Conservation (phyloP, 1,284 basidiomycete genomes). For the Cutaneotrichosporon cavernicola region DNA sequence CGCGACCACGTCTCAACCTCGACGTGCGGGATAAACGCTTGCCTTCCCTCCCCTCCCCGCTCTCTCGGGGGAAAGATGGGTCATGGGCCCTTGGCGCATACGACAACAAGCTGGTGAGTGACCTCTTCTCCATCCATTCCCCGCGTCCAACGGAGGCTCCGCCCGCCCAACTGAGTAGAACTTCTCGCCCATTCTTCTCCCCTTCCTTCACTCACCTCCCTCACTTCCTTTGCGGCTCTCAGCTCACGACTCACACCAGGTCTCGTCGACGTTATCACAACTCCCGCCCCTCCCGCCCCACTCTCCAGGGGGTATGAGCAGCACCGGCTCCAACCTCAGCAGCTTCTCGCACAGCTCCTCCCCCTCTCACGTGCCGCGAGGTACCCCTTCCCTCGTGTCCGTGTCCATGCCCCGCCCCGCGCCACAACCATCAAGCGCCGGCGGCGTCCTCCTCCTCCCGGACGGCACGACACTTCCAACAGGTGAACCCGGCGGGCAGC, state of each 20-base stretch:
- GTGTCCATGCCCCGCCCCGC: slow-evolving; percentile 17
- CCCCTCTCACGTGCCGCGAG: neutral
- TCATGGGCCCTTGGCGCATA: slow-evolving; percentile 40
- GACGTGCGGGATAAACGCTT: slow-evolving; percentile 24
- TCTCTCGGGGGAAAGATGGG: slow-evolving; percentile 18
- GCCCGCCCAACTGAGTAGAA: too few species aligned
- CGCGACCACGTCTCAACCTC: slow-evolving; percentile 15
- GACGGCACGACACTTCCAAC: slow-evolving; percentile 42
- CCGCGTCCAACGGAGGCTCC: too few species aligned
- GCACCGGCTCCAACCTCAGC: slow-evolving; percentile 20
- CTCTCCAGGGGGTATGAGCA: slow-evolving; percentile 32
- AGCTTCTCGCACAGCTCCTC: slow-evolving; percentile 11
- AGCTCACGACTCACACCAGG: slow-evolving; percentile 29
- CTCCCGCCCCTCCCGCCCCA: slow-evolving; percentile 44
- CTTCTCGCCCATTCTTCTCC: neutral
- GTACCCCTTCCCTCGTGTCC: neutral
- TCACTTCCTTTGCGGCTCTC: neutral
- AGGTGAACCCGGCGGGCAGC: slow-evolving; percentile 10
- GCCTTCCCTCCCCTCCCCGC: slow-evolving; percentile 15
- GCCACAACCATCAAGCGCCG: slow-evolving; percentile 18
- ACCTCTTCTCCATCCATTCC: slow-evolving; percentile 12
- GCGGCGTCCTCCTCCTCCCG: slow-evolving; percentile 39
- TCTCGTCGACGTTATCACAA: slow-evolving; percentile 48
- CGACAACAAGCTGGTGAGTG: slow-evolving; percentile 46
- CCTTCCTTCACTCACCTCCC: neutral